phyloP scores from a whole-genome alignment of 768 basidiomycete genomes.

The Amanita brunnescens region DNA sequence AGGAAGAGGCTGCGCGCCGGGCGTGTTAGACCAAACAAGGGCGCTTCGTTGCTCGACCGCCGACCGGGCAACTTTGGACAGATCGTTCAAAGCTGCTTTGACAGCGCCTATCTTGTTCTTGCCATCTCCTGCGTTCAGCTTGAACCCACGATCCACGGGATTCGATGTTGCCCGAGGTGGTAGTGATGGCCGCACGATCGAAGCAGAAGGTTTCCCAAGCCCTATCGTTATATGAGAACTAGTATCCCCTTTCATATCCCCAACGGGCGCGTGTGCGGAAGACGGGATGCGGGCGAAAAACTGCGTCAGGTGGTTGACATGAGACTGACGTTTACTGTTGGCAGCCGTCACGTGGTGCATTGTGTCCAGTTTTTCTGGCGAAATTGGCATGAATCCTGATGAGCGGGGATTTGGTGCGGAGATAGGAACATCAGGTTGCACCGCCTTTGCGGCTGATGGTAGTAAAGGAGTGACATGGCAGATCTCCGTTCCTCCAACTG shows the following conservation, averaged over 20 bases:
- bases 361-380: slow-evolving; percentile 38
- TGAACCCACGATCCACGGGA: not conserved
- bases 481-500: not conserved
- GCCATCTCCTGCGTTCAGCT: not conserved
- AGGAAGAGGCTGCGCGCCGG: slow-evolving; percentile 15
- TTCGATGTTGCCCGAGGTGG: not conserved
- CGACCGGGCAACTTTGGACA: slow-evolving; percentile 14
- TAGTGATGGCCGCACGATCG: not conserved
- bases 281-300: not conserved
- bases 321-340: slow-evolving; percentile 9
- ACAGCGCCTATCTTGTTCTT: not conserved
- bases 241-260: not conserved
- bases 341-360: not conserved
- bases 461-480: not conserved
- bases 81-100: slow-evolving; percentile 9
- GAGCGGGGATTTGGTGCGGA: slow-evolving; percentile 61
- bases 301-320: not conserved
- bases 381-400: slow-evolving; percentile 66
- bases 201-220: not conserved
- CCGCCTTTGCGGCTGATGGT: not conserved
- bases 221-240: not conserved
- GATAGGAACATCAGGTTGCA: slow-evolving; percentile 19
- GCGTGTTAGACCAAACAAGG: slow-evolving; percentile 10
- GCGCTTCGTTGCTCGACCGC: slow-evolving; percentile 10
- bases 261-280: not conserved